Base-by-base conservation (phyloP, 345 rosid genomes). In the Populus pruinosa region DNA sequence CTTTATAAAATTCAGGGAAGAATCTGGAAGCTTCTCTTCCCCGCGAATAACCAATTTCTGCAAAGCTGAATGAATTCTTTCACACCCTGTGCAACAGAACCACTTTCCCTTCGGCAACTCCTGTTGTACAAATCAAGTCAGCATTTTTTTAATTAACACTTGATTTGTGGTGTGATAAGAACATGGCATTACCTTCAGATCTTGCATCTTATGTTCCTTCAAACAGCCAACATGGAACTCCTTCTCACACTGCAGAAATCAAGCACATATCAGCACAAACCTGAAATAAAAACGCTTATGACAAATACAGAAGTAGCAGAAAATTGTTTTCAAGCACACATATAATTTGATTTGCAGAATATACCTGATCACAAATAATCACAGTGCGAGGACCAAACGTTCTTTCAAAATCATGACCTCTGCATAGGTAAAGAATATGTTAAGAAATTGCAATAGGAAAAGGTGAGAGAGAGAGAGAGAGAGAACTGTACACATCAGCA, bases 211-310 rank as follows among this genome's bases (percentile, higher is more conserved):
- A 80, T 88, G 90, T 50, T 92, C 98, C 85, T 86, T 92, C 82
- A 95, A 82, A 84, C 99, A 95, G 85, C 98, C 95, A 74, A 95
- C 94, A 69, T 95, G 99, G 79, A 84, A 93, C 83, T 95, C 99
- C 88, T 87, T 92, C 89, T 95, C 99, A 78, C 99, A 95, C 98
- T 82, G 62, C 16, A 14, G 35, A 49, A 33, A 72, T 44, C 67
- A 25, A 73, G 18, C 31, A 29, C n/a, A 41, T 65, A 50, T 75
- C 20, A 56, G 44, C 21, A 16, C 5, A 73, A 5, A 39, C 33
- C 63, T 55, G 5, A 38, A 67, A 68, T 35, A 10, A 9, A 47
- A 62, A 47, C 20, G 6, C 53, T 39, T 21, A 67, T 35, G 21
- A 47, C 6, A 33, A 41, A 55, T 0, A 74, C 23, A 55, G n/a